Conservation (phyloP, 257 asterid species). For the Sherardia arvensis region DNA sequence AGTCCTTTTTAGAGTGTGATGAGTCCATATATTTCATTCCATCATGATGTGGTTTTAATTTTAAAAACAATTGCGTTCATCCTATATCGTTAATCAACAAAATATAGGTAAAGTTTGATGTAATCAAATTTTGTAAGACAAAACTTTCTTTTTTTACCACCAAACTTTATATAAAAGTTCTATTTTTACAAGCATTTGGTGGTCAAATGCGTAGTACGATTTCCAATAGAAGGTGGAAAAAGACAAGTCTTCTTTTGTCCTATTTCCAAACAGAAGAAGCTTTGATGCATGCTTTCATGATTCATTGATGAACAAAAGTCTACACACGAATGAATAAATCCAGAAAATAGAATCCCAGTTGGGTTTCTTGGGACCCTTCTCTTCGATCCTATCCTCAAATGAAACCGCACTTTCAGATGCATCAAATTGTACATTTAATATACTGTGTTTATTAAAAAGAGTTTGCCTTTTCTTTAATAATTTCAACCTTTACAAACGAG, state of each 20-base stretch:
- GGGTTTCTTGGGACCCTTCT: conserved; percentile 30
- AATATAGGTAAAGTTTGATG: too few relatives aligned
- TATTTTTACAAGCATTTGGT: too few relatives aligned
- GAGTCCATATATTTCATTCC: too few relatives aligned
- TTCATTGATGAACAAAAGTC: conserved; percentile 3
- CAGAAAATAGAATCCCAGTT: conserved; percentile 6
- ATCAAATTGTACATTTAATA: conserved; percentile 21
- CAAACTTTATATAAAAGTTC: too few relatives aligned
- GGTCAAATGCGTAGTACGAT: conserved; percentile 5
- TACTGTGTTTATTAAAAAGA: neutral
- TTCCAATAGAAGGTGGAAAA: conserved; percentile 4
- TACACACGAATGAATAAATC: conserved; percentile 6
- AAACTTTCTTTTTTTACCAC: too few relatives aligned
- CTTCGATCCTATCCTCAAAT: conserved; percentile 22
- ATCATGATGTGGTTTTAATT: too few relatives aligned
- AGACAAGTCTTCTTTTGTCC: conserved; percentile 11
- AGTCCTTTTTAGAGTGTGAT: too few relatives aligned
- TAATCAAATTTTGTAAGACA: too few relatives aligned
- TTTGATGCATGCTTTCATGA: neutral
- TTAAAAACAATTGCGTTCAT: too few relatives aligned
- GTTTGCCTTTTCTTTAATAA: conserved; percentile 20
- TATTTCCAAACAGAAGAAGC: neutral
- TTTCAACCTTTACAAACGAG: conserved; percentile 27
- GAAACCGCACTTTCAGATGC: conserved; percentile 45
- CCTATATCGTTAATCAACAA: too few relatives aligned